These are phyloP conservation scores for Lecanoromycetidae sp. DNA, from an alignment of 2,329 filamentous ascomycete species.

Conservation along the genomic window DNA sequence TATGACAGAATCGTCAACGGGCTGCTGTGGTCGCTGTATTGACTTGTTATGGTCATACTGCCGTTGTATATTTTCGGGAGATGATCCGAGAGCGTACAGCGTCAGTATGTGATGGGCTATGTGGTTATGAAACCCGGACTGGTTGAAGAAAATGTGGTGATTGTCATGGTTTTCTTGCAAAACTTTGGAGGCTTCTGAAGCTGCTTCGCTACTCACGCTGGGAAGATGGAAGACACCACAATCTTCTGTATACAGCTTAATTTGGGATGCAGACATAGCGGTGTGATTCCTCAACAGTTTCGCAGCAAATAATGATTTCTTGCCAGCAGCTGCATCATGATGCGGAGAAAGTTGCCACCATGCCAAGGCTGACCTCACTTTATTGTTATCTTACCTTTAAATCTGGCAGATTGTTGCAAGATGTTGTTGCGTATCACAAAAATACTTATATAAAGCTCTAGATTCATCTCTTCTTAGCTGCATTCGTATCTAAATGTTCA, in stretches of 20 bases:
- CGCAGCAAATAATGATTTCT: no score
- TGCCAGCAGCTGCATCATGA: no score
- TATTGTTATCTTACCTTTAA: no score
- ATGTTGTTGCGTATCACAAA: no score
- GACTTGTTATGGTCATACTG: slow-evolving; percentile 52
- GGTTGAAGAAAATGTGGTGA: slow-evolving; percentile 73
- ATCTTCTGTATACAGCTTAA: slow-evolving; percentile 31
- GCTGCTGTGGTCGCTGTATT: slow-evolving; percentile 51
- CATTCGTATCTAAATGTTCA: no score
- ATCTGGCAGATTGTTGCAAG: no score
- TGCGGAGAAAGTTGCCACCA: no score
- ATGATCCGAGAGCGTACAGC: slow-evolving; percentile 63
- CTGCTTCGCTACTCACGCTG: slow-evolving; percentile 44
- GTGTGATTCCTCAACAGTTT: no score
- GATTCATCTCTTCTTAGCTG: no score
- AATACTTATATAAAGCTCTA: no score
- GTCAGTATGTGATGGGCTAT: slow-evolving; percentile 67
- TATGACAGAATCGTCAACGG: slow-evolving; percentile 39
- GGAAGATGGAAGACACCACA: slow-evolving; percentile 36
- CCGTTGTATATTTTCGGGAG: slow-evolving; percentile 44
- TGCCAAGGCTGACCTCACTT: no score
- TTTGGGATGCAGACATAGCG: slow-evolving; percentile 36
- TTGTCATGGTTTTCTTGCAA: slow-evolving; percentile 62
- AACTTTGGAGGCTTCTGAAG: slow-evolving; percentile 51
- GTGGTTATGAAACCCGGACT: slow-evolving; percentile 67